A percentile compares a stretch with the other conserved stretches of the same genome.
These are phyloP conservation scores for Ustilago curta DNA, from an alignment of 1,284 basidiomycete species.

Conservation along the genomic window DNA sequence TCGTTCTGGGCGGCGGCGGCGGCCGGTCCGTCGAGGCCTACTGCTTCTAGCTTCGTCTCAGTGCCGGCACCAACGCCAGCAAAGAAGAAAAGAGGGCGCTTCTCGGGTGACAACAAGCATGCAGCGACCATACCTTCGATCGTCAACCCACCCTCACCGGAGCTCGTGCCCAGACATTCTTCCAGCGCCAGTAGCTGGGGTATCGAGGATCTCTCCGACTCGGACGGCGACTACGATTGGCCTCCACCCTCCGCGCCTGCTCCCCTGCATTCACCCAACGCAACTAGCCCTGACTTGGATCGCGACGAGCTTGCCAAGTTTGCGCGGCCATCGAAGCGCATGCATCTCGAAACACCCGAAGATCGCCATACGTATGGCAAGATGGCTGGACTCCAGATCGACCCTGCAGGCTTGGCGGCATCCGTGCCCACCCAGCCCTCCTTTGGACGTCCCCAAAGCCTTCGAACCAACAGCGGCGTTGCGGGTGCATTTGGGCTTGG, in stretches of 20 bases:
- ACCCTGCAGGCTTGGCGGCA: slow-evolving; percentile 10
- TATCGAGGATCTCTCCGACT: slow-evolving; percentile 47
- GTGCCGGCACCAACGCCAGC: slow-evolving; percentile 4
- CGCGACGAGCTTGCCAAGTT: slow-evolving; percentile 44
- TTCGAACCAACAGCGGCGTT: slow-evolving; percentile 30
- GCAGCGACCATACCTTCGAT: slow-evolving; percentile 32
- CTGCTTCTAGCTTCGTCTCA: slow-evolving; percentile 27
- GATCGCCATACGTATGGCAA: slow-evolving; percentile 47
- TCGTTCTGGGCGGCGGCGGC: slow-evolving; percentile 24
- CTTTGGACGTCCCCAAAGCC: slow-evolving; percentile 12
- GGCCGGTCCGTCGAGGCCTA: slow-evolving; percentile 33
- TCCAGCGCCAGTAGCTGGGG: slow-evolving; percentile 52
- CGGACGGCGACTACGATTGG: slow-evolving; percentile 50
- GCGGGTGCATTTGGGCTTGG: slow-evolving; percentile 40
- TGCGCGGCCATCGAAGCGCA: slow-evolving; percentile 33
- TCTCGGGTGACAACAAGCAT: slow-evolving; percentile 19
- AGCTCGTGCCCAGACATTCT: slow-evolving; percentile 40
- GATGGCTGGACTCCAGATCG: slow-evolving; percentile 43
- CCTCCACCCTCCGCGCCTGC: slow-evolving; percentile 3
- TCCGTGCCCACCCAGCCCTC: slow-evolving; percentile 13
- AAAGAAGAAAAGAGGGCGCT: slow-evolving; percentile 44
- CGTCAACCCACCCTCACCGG: slow-evolving; percentile 37
- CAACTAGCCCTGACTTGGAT: slow-evolving; percentile 29
- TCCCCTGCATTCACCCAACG: slow-evolving; percentile 1
- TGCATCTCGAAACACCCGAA: slow-evolving; percentile 40